Evolutionary conservation across 2,329 filamentous ascomycete species (phyloP).

Genomic region (Exophiala oligosperma): DNA sequence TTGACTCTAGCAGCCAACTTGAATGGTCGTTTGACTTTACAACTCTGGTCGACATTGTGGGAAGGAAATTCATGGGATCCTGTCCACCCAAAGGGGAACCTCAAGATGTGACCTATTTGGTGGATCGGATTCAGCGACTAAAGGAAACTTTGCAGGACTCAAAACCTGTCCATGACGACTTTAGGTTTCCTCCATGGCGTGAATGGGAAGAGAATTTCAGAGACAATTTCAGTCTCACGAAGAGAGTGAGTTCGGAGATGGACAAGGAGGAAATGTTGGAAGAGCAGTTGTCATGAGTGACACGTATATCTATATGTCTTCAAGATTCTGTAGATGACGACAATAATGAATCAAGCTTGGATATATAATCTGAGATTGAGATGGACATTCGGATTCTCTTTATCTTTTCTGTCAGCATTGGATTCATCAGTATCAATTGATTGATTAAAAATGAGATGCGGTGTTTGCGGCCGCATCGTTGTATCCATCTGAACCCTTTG

Average conservation of each 20-base stretch:
- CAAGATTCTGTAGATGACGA: no score
- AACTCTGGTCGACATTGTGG: constrained; percentile 1
- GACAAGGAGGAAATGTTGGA: not conserved
- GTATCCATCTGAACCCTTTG: no score
- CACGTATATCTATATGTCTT: no score
- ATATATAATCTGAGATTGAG: no score
- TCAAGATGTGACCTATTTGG: not conserved
- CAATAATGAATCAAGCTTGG: no score
- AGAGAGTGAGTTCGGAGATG: not conserved
- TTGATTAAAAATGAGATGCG: no score
- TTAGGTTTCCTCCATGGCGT: not conserved
- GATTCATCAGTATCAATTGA: no score
- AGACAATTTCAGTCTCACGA: not conserved
- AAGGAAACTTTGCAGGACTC: not conserved
- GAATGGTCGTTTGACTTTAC: constrained; percentile 13
- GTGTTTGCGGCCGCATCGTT: no score
- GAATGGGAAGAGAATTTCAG: not conserved
- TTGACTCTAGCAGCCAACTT: constrained; percentile 12
- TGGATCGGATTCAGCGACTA: not conserved
- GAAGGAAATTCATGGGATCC: not conserved
- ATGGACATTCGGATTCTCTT: no score
- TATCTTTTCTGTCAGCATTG: no score
- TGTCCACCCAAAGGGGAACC: not conserved
- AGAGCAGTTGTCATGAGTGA: no score
- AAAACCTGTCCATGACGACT: not conserved